Conservation (phyloP, 1,139 yeast species). For the Cylindricascospora bacillispora region DNA sequence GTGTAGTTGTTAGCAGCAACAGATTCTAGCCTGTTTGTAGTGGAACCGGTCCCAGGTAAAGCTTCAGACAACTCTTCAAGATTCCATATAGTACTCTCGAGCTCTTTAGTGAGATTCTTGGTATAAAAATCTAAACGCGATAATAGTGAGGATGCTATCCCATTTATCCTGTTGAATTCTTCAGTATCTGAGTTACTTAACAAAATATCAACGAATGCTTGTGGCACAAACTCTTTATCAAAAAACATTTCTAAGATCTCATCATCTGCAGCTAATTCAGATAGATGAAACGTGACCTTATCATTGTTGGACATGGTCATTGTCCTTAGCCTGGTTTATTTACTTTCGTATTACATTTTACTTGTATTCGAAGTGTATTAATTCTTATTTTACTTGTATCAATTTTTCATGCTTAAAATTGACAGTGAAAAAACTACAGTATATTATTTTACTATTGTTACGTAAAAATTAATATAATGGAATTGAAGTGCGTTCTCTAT, state of each 20-base stretch:
- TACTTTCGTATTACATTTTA: constrained; percentile 1
- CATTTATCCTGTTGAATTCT: constrained; percentile 25
- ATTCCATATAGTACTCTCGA: constrained; percentile 35
- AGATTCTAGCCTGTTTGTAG: constrained; percentile 4
- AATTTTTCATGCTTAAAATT: too few species aligned
- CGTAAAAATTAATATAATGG: too few species aligned
- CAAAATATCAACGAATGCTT: constrained; percentile 36
- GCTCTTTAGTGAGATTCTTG: constrained; percentile 39
- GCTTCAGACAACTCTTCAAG: constrained; percentile 28
- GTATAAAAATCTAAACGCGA: constrained; percentile 53
- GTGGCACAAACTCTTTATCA: constrained; percentile 37
- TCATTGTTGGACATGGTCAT: too few species aligned
- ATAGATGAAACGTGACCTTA: too few species aligned
- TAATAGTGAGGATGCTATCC: constrained; percentile 32
- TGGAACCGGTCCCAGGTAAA: constrained; percentile 12
- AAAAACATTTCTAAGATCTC: constrained; percentile 35
- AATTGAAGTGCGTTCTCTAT: too few species aligned
- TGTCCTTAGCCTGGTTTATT: too few species aligned
- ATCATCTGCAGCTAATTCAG: constrained; percentile 8
- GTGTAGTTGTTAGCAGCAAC: constrained; percentile 31
- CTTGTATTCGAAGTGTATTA: background rate
- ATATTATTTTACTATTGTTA: too few species aligned
- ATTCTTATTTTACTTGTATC: too few species aligned
- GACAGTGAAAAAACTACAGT: too few species aligned
- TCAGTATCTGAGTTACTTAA: constrained; percentile 24